These are phyloP conservation scores for Syzygium jambos DNA, from an alignment of 345 rosid species.

Conservation along the genomic window DNA sequence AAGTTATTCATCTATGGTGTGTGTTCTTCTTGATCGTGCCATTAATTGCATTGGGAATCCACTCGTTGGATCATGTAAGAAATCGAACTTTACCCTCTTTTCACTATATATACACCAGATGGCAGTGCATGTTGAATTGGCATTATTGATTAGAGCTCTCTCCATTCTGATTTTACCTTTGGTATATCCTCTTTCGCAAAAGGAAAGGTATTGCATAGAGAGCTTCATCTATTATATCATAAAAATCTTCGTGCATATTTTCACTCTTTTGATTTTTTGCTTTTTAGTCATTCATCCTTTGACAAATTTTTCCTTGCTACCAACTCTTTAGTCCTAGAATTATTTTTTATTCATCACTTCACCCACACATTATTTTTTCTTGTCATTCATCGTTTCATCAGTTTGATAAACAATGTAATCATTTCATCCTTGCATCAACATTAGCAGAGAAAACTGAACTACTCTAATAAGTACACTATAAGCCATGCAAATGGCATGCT, in stretches of 20 bases:
- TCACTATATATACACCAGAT: not conserved
- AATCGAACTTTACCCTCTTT: not conserved
- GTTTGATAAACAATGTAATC: no score
- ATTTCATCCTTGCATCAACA: no score
- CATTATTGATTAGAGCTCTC: not conserved
- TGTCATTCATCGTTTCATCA: no score
- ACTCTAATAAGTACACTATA: no score
- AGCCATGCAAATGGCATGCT: not conserved
- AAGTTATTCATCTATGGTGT: not conserved
- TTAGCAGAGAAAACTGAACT: no score
- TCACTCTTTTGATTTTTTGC: not conserved
- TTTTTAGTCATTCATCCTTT: not conserved
- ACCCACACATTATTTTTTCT: no score
- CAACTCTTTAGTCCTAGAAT: no score
- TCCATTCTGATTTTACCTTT: not conserved
- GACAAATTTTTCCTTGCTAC: no score
- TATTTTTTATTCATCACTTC: no score
- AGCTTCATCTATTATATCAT: not conserved
- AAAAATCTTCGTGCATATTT: not conserved
- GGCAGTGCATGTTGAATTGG: not conserved
- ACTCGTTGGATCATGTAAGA: not conserved
- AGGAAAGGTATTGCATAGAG: not conserved
- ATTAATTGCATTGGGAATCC: not conserved
- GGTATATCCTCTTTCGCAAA: not conserved
- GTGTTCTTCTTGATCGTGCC: not conserved